phyloP scores from a whole-genome alignment of 352 stramenopile species.

The Phytopythium aichiense region DNA sequence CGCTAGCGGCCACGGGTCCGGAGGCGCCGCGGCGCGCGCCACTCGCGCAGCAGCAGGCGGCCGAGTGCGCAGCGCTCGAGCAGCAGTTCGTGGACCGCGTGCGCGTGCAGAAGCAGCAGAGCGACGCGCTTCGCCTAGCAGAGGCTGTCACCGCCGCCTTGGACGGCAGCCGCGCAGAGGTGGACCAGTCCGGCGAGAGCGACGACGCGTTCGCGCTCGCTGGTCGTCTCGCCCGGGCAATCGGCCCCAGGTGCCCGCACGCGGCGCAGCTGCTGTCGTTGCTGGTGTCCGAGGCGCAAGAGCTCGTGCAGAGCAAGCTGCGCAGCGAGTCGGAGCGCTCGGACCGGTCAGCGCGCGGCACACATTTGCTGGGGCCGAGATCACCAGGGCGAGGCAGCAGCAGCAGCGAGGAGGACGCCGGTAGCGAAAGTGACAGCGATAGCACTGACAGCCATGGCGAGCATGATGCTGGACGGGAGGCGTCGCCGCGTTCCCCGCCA shows the following conservation, averaged over 20 bases:
- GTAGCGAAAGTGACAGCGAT: not conserved
- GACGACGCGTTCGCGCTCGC: conserved; percentile 16
- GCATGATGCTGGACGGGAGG: not conserved
- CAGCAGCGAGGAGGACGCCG: not conserved
- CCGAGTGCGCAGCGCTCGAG: conserved; percentile 14
- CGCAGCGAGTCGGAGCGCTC: conserved; percentile 9
- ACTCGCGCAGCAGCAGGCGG: conserved; percentile 11
- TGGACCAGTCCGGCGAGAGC: not conserved
- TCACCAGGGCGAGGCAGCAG: not conserved
- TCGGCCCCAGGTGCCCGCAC: conserved; percentile 11
- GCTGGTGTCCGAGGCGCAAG: conserved; percentile 9
- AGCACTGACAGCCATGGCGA: not conserved
- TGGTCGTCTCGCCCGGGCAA: not conserved
- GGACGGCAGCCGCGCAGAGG: not conserved
- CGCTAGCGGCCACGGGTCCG: conserved; percentile 4
- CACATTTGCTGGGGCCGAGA: too few relatives aligned
- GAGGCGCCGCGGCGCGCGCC: not conserved
- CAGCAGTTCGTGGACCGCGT: conserved; percentile 17
- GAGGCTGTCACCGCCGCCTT: not conserved
- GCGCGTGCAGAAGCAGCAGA: conserved; percentile 12
- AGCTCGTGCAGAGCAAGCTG: conserved; percentile 16
- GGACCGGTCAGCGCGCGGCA: not conserved
- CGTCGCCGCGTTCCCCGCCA: conserved; percentile 1
- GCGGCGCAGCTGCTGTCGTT: conserved; percentile 17
- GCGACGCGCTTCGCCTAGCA: not conserved